phyloP scores from a whole-genome alignment of 805 yeast species.

The Teunomyces gatunensis region DNA sequence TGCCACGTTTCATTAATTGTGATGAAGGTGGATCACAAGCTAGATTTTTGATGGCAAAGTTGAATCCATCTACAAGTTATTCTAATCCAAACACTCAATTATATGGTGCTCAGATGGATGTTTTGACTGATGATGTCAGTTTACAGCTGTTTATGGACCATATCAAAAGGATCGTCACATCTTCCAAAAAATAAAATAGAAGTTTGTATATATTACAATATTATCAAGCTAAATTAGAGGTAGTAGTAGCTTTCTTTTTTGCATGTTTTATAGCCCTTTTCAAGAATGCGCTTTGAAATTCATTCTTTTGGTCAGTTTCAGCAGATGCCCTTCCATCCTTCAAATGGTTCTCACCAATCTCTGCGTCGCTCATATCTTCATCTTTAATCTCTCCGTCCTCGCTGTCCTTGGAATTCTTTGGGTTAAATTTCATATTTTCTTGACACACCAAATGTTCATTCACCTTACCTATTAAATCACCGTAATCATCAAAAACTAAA shows the following conservation, averaged over 20 bases:
- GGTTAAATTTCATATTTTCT: conserved; percentile 22
- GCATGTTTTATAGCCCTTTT: conserved; percentile 13
- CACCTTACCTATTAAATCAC: conserved; percentile 39
- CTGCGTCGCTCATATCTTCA: conserved; percentile 12
- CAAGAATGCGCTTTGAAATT: conserved; percentile 9
- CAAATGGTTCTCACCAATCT: conserved; percentile 6
- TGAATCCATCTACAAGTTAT: conserved; percentile 64
- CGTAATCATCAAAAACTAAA: conserved; percentile 41
- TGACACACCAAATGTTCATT: conserved; percentile 37
- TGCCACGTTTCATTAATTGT: conserved; percentile 70
- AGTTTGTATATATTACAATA: background rate
- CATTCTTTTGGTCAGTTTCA: conserved; percentile 8
- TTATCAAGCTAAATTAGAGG: background rate
- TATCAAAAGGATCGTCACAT: conserved; percentile 37
- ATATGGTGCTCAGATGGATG: conserved; percentile 27
- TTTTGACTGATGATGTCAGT: conserved; percentile 60
- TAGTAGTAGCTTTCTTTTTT: conserved; percentile 8
- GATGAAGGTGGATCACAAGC: conserved; percentile 79
- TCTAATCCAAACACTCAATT: conserved; percentile 30
- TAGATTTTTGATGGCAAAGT: conserved; percentile 64
- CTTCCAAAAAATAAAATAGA: conserved; percentile 5
- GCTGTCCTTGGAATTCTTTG: conserved; percentile 8
- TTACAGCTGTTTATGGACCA: conserved; percentile 57
- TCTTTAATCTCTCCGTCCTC: conserved; percentile 19
- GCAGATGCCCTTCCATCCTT: conserved; percentile 15